Evolutionary conservation across 441 rosid species (phyloP).

Genomic region (Adansonia madagascariensis): DNA sequence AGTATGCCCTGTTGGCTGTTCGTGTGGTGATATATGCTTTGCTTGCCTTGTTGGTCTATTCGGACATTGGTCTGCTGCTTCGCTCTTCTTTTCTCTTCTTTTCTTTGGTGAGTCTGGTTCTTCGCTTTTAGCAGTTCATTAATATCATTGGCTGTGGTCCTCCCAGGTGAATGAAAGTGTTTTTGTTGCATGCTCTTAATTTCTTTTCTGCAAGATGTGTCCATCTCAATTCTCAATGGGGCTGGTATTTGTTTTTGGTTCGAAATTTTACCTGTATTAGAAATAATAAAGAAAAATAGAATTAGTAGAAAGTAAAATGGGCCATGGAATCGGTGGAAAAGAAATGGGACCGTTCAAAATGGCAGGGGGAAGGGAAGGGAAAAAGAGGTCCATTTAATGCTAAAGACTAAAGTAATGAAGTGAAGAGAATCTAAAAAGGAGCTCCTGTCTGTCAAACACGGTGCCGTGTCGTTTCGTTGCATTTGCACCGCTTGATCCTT

Average conservation of each 20-base stretch:
- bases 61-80: background rate
- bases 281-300: background rate
- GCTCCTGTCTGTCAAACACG: background rate
- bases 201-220: background rate
- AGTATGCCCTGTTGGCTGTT: background rate
- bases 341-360: background rate
- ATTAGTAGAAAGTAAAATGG: background rate
- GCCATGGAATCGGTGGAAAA: slow-evolving; percentile 14
- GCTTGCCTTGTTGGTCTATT: slow-evolving; percentile 5
- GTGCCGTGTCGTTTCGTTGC: too few relatives aligned
- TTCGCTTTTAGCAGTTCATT: background rate
- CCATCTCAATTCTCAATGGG: background rate
- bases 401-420: slow-evolving; percentile 14
- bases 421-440: background rate
- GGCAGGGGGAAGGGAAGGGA: background rate
- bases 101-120: background rate
- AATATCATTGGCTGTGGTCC: background rate
- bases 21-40: background rate
- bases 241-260: background rate
- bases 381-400: slow-evolving; percentile 8
- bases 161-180: background rate
- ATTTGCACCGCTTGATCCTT: background rate
- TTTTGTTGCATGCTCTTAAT: background rate
- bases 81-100: background rate
- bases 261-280: background rate